phyloP scores from a whole-genome alignment of 2,329 filamentous ascomycete genomes.

The Talaromyces sp. region DNA sequence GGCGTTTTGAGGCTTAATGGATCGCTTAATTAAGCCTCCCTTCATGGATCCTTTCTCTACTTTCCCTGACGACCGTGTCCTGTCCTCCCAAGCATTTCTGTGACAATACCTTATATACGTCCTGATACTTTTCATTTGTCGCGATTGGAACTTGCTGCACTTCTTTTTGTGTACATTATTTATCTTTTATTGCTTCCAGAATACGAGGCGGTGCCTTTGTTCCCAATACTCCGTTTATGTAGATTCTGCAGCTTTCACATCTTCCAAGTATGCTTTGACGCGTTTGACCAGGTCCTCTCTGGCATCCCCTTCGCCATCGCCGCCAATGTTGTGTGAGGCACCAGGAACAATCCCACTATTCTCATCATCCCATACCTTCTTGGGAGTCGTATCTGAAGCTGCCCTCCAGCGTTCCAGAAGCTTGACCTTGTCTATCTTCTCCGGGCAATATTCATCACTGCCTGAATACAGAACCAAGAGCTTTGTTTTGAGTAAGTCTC shows the following conservation, averaged over 20 bases:
- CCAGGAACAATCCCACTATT: conserved; percentile 46
- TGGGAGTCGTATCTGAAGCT: conserved; percentile 34
- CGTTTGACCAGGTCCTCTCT: conserved; percentile 29
- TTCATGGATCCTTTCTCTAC: not conserved
- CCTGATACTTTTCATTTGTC: conserved; percentile 11
- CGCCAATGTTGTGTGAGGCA: conserved; percentile 47
- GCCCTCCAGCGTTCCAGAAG: conserved; percentile 41
- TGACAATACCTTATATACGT: conserved; percentile 2
- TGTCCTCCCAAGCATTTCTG: not conserved
- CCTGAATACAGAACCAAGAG: conserved; percentile 45
- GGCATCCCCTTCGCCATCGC: conserved; percentile 44
- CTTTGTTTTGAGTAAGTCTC: conserved; percentile 34
- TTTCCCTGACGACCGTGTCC: not conserved
- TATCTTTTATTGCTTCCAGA: not conserved
- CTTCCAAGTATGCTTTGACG: conserved; percentile 30
- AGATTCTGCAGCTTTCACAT: conserved; percentile 20
- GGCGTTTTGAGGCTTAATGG: not conserved
- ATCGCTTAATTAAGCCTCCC: not conserved
- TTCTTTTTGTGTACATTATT: conserved; percentile 1
- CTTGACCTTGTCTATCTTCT: conserved; percentile 42
- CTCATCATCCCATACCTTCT: conserved; percentile 43
- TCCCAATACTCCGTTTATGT: conserved; percentile 12
- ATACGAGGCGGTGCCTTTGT: conserved; percentile 19
- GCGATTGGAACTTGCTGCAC: not conserved
- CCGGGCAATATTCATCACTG: conserved; percentile 42